Evolutionary conservation across 345 rosid species (phyloP).

Genomic region (Rubroshorea leprosula): DNA sequence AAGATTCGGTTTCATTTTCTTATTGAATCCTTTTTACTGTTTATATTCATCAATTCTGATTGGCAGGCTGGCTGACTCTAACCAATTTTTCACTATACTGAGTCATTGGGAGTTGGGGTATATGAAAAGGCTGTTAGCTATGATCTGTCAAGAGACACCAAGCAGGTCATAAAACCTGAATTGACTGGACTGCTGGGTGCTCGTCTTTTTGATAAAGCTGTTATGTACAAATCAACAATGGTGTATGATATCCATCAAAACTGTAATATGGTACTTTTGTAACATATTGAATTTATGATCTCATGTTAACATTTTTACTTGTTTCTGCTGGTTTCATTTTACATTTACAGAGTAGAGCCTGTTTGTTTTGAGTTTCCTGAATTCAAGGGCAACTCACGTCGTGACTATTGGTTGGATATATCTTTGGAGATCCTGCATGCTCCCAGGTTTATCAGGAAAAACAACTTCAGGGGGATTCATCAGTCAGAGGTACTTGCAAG

Average conservation of each 20-base stretch:
- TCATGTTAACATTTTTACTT: conserved; percentile 2
- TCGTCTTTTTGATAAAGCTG: conserved; percentile 93
- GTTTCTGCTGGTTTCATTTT: conserved; percentile 11
- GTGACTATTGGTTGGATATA: conserved; percentile 88
- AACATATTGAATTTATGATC: conserved; percentile 10
- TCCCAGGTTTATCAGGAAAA: conserved; percentile 59
- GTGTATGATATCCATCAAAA: conserved; percentile 46
- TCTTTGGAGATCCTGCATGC: conserved; percentile 75
- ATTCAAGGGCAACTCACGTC: conserved; percentile 84
- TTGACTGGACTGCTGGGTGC: conserved; percentile 94
- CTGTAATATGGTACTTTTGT: conserved; percentile 12
- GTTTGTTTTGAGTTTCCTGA: conserved; percentile 87
- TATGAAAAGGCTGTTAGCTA: conserved; percentile 74
- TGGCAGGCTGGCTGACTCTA: conserved; percentile 77
- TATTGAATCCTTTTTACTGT: conserved; percentile 2
- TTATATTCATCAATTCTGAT: conserved; percentile 23
- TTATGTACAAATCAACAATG: conserved; percentile 75
- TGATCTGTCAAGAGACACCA: conserved; percentile 65
- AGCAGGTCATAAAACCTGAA: conserved; percentile 91
- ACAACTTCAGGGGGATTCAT: conserved; percentile 59
- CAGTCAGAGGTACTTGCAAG: conserved; percentile 66
- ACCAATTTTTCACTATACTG: conserved; percentile 82
- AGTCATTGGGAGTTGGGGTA: conserved; percentile 75
- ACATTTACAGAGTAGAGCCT: conserved; percentile 58
- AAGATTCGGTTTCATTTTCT: conserved; percentile 8